phyloP scores from a whole-genome alignment of 2,329 filamentous ascomycete genomes.

The Paraphaeosphaeria sporulosa region DNA sequence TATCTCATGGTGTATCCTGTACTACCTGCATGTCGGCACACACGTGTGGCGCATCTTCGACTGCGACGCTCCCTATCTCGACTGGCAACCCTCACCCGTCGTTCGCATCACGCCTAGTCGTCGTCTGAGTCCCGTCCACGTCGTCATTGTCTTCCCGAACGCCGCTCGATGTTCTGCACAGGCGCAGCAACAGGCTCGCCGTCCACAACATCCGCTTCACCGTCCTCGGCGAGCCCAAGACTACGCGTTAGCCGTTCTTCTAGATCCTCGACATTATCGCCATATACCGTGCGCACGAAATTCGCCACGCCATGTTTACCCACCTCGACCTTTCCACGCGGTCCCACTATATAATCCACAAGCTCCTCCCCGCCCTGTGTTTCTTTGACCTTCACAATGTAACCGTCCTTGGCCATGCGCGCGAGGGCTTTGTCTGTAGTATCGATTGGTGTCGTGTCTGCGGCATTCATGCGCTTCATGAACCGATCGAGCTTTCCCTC shows the following conservation, averaged over 20 bases:
- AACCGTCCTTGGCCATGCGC: constrained; percentile 81
- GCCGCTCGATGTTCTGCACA: constrained; percentile 3
- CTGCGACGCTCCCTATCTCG: too few species aligned
- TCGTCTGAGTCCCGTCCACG: constrained; percentile 9
- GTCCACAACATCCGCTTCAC: constrained; percentile 6
- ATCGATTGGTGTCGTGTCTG: constrained; percentile 74
- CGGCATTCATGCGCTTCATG: constrained; percentile 76
- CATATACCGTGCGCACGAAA: constrained; percentile 68
- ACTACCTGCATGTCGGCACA: not conserved
- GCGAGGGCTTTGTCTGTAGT: constrained; percentile 79
- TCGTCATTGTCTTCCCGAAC: constrained; percentile 14
- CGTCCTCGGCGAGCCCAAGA: constrained; percentile 36
- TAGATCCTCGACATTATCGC: constrained; percentile 39
- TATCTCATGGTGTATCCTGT: not conserved
- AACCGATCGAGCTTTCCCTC: constrained; percentile 82
- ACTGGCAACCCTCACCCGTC: not conserved
- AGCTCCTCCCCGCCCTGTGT: constrained; percentile 74
- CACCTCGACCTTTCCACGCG: constrained; percentile 85
- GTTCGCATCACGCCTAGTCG: not conserved
- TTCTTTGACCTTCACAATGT: constrained; percentile 79
- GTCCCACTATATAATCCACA: constrained; percentile 83
- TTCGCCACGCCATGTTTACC: constrained; percentile 77
- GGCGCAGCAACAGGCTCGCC: not conserved
- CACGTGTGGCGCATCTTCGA: not conserved
- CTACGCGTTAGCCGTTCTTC: constrained; percentile 44